These are phyloP conservation scores for Parastagonospora nodorum DNA, from an alignment of 2,329 filamentous ascomycete genomes.

Conservation along the genomic window DNA sequence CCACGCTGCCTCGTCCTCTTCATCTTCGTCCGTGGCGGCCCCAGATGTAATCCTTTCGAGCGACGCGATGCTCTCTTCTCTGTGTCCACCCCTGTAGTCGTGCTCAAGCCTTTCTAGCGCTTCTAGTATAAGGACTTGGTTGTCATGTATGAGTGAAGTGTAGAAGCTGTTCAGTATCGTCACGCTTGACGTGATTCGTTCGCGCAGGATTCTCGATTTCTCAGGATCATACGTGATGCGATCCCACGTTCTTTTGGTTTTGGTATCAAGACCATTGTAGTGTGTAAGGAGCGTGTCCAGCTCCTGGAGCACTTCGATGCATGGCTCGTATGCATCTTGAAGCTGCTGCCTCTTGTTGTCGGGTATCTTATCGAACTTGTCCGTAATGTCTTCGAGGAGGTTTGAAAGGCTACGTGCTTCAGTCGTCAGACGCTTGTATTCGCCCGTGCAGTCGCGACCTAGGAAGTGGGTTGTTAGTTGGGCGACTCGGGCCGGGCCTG, in stretches of 20 bases:
- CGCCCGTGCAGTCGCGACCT: slow-evolving; percentile 38
- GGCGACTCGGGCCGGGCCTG: no score
- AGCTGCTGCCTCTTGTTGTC: slow-evolving; percentile 24
- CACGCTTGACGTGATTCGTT: slow-evolving; percentile 29
- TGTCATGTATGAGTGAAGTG: slow-evolving; percentile 32
- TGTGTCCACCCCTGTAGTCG: slow-evolving; percentile 36
- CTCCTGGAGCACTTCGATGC: slow-evolving; percentile 32
- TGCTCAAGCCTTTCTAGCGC: slow-evolving; percentile 35
- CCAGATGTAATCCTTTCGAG: slow-evolving; percentile 27
- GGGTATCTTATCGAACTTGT: slow-evolving; percentile 34
- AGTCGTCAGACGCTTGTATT: slow-evolving; percentile 32
- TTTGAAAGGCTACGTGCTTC: slow-evolving; percentile 35
- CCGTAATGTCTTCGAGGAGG: slow-evolving; percentile 32
- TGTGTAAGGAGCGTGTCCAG: slow-evolving; percentile 30
- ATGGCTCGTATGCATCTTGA: slow-evolving; percentile 26
- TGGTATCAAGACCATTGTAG: slow-evolving; percentile 37
- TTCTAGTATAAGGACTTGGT: slow-evolving; percentile 35
- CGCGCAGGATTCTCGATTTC: slow-evolving; percentile 23
- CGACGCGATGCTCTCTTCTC: slow-evolving; percentile 35
- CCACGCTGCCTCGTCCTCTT: slow-evolving; percentile 36
- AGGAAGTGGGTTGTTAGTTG: not conserved
- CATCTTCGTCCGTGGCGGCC: slow-evolving; percentile 11
- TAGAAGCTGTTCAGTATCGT: slow-evolving; percentile 36
- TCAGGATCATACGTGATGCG: slow-evolving; percentile 37
- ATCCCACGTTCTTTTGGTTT: slow-evolving; percentile 37